phyloP scores from a whole-genome alignment of 2,329 filamentous ascomycete genomes.

The Neurospora sp. region DNA sequence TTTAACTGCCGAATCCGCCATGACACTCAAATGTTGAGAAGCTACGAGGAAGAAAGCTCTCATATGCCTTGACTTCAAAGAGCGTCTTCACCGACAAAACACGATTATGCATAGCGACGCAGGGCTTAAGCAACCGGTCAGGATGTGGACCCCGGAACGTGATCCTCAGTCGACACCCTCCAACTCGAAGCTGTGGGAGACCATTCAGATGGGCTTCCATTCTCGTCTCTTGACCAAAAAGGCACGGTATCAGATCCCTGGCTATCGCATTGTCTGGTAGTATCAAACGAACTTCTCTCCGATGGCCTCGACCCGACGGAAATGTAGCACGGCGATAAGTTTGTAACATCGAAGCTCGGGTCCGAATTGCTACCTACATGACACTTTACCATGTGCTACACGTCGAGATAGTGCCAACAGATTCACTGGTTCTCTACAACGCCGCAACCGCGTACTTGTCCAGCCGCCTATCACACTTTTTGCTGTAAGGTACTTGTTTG shows the following conservation, averaged over 20 bases:
- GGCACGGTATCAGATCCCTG: not conserved
- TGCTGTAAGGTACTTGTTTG: not conserved
- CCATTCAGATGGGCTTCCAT: not conserved
- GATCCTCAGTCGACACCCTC: not conserved
- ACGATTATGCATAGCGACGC: not conserved
- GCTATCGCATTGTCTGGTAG: not conserved
- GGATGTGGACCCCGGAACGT: not conserved
- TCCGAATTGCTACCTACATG: not conserved
- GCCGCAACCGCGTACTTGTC: not conserved
- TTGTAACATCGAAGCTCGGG: not conserved
- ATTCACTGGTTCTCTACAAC: not conserved
- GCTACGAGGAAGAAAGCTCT: not conserved
- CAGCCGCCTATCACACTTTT: not conserved
- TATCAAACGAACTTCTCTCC: not conserved
- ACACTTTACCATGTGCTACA: not conserved
- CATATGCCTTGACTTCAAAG: not conserved
- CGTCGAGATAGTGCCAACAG: not conserved
- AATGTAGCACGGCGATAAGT: not conserved
- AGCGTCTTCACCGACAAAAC: not conserved
- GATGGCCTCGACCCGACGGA: not conserved
- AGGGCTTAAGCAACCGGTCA: not conserved
- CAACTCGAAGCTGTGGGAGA: not conserved
- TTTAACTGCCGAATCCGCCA: not conserved
- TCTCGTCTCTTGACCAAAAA: not conserved
- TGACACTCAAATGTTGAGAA: not conserved